These are phyloP conservation scores for Aspergillus fructus DNA, from an alignment of 2,329 filamentous ascomycete genomes.

Conservation along the genomic window DNA sequence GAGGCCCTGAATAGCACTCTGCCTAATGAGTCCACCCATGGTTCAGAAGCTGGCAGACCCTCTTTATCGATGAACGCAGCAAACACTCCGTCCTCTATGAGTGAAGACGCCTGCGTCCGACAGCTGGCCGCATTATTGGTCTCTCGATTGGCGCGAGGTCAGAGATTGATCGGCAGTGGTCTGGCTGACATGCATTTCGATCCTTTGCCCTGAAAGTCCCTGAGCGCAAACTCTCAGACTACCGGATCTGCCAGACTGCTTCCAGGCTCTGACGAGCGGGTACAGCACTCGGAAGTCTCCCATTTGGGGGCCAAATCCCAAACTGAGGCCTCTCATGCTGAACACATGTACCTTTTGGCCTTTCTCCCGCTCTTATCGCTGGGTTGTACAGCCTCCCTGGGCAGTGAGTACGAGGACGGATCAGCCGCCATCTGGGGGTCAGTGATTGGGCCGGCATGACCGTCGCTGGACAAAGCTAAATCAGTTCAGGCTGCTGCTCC, in stretches of 20 bases:
- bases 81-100: background rate
- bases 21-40: background rate
- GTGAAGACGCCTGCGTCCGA: background rate
- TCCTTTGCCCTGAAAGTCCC: slow-evolving; percentile 11
- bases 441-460: slow-evolving; percentile 10
- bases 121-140: slow-evolving; percentile 1
- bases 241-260: background rate
- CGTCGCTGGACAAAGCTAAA: background rate
- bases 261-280: background rate
- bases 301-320: background rate
- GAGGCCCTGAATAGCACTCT: background rate
- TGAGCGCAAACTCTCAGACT: slow-evolving; percentile 5
- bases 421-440: slow-evolving; percentile 12
- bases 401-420: slow-evolving; percentile 7
- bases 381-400: slow-evolving; percentile 8
- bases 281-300: background rate
- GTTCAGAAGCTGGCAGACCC: background rate
- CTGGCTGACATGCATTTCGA: slow-evolving; percentile 15
- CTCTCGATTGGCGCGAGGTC: slow-evolving; percentile 3
- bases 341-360: background rate
- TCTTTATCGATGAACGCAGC: slow-evolving; percentile 4
- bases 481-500: background rate
- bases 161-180: slow-evolving; percentile 12
- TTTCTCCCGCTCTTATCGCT: background rate
- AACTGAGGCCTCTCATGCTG: background rate